phyloP scores from a whole-genome alignment of 345 rosid genomes.

The Chamaenerion angustifolium region DNA sequence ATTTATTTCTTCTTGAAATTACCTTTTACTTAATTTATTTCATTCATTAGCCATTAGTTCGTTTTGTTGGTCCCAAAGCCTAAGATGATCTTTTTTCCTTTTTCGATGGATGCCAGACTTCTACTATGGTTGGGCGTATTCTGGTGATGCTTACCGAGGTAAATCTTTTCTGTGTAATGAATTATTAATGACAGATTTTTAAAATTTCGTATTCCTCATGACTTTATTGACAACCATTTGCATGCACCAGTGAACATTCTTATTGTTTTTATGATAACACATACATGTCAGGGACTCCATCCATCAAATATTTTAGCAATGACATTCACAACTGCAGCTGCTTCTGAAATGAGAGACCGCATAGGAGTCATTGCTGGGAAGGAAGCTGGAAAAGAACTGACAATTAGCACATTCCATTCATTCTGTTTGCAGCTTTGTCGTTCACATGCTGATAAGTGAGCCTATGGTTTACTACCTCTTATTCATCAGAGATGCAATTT shows the following conservation, averaged over 20 bases:
- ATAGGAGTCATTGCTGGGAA: conserved; percentile 68
- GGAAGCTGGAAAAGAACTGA: conserved; percentile 62
- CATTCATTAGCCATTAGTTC: background rate
- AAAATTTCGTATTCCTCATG: background rate
- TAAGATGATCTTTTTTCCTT: conserved; percentile 12
- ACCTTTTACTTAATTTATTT: conserved; percentile 1
- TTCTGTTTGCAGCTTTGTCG: conserved; percentile 90
- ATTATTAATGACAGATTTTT: conserved; percentile 7
- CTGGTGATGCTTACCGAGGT: conserved; percentile 65
- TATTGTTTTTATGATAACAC: conserved; percentile 2
- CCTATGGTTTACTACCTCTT: conserved; percentile 2
- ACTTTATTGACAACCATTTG: too few relatives aligned
- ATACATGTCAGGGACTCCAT: conserved; percentile 45
- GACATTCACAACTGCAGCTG: conserved; percentile 97
- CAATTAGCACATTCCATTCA: conserved; percentile 89
- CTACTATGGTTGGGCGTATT: conserved; percentile 96
- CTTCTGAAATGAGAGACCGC: conserved; percentile 90
- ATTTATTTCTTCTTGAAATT: background rate
- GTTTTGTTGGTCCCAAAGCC: conserved; percentile 5
- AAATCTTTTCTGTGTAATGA: conserved; percentile 9
- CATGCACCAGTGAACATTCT: background rate
- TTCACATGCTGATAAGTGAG: conserved; percentile 84
- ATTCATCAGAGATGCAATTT: background rate
- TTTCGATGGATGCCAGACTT: conserved; percentile 36
- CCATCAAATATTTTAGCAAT: conserved; percentile 86